A percentile compares a stretch with the other conserved stretches of the same genome.
phyloP scores from a whole-genome alignment of 768 basidiomycete species.

The Leucogyrophana mollusca region DNA sequence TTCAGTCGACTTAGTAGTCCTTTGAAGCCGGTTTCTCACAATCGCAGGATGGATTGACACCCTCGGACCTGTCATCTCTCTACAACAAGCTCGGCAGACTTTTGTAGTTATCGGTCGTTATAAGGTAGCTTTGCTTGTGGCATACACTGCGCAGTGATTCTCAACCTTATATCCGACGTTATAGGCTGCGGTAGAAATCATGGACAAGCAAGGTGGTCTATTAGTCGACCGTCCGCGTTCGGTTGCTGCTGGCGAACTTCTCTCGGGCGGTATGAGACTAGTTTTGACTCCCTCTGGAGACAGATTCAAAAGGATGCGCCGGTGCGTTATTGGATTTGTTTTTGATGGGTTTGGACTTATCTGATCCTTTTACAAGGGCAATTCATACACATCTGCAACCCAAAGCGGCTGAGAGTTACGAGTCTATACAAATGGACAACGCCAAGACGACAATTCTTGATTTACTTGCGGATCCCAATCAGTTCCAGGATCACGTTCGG shows the following conservation, averaged over 20 bases:
- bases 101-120: conserved; percentile 20
- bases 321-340: conserved; percentile 31
- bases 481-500: conserved; percentile 7
- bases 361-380: conserved; percentile 38
- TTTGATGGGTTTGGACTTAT: not conserved
- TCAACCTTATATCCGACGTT: conserved; percentile 14
- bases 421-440: conserved; percentile 39
- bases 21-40: conserved; percentile 9
- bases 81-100: conserved; percentile 40
- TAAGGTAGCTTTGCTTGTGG: conserved; percentile 13
- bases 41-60: conserved; percentile 54
- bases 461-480: conserved; percentile 11
- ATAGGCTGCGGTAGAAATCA: conserved; percentile 56
- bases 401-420: conserved; percentile 42
- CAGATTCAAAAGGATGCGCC: conserved; percentile 52
- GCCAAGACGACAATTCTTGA: conserved; percentile 11
- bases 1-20: too few relatives aligned
- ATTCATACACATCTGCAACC: conserved; percentile 54
- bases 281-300: conserved; percentile 50
- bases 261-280: conserved; percentile 52
- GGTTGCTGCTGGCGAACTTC: conserved; percentile 52
- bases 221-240: conserved; percentile 46
- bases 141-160: not conserved
- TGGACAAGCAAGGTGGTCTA: conserved; percentile 55
- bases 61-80: conserved; percentile 55